These are phyloP conservation scores for Fragaria iinumae DNA, from an alignment of 306 rosid species.

Conservation along the genomic window DNA sequence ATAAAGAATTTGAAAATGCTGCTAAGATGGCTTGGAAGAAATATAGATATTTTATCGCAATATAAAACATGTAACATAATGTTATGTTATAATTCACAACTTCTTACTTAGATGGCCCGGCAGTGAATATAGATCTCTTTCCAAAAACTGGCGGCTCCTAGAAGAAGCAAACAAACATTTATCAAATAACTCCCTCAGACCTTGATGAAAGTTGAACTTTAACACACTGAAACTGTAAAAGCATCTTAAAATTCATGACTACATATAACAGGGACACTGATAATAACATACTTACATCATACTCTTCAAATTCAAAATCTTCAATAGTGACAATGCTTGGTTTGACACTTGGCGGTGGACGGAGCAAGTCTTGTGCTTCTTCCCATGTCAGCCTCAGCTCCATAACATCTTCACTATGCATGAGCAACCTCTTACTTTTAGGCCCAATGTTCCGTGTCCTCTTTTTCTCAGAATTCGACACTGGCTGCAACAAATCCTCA, in stretches of 20 bases:
- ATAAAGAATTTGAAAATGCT: neutral
- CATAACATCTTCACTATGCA: conserved; percentile 76
- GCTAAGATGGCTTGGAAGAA: neutral
- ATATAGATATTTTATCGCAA: neutral
- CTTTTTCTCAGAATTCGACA: conserved; percentile 61
- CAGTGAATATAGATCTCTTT: conserved; percentile 76
- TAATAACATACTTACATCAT: conserved; percentile 62
- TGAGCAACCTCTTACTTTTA: conserved; percentile 79
- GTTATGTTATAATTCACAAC: neutral
- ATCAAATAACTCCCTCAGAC: conserved; percentile 24
- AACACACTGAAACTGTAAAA: conserved; percentile 11
- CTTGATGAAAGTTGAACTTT: conserved; percentile 22
- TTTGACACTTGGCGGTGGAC: conserved; percentile 78
- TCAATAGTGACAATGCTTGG: conserved; percentile 84
- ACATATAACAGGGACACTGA: conserved; percentile 8
- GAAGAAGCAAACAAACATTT: conserved; percentile 29
- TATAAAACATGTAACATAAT: neutral
- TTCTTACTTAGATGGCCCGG: conserved; percentile 71
- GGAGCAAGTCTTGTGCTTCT: conserved; percentile 97
- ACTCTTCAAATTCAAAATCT: conserved; percentile 90
- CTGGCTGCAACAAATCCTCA: conserved; percentile 48
- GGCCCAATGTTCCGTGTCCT: conserved; percentile 85
- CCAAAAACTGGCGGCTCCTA: conserved; percentile 98
- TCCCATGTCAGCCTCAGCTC: conserved; percentile 96
- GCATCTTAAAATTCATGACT: conserved; percentile 1